Base-by-base conservation (phyloP, 2,329 filamentous ascomycete genomes). In the Pseudogymnoascus sp. region DNA sequence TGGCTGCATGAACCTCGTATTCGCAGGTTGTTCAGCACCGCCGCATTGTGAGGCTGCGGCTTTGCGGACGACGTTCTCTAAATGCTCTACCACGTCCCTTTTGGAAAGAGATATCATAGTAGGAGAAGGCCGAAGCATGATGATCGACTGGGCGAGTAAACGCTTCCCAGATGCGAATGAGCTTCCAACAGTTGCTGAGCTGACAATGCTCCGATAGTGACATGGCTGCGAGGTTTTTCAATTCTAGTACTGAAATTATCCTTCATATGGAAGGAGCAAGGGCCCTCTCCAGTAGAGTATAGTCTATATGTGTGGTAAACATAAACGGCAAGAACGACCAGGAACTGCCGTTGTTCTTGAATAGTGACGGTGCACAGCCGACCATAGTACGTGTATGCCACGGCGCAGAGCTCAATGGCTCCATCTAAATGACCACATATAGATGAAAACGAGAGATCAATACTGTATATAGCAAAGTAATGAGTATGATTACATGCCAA, bases 61-160 rank as follows among this genome's bases (percentile, higher is more conserved):
- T 60, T 40, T 42, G 14, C 18, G 37, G 59, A 10, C 16, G n/a
- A 37, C 37, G 14, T 42, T 60, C 33, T 60, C 59, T n/a, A 60
- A 18, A 60, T 60, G 59, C 59, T 60, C 59, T 28, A n/a, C 8
- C 59, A 60, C 33, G n/a, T 60, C 59, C 5, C 23, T 60, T 16
- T 16, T 60, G 18, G 59, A 38, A 60, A 60, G 59, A 28, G 59
- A 60, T 38, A 60, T 60, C 5, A 60, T 40, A 6, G 59, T 40
- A 23, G 59, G 59, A n/a, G 33, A 38, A 38, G 59, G 59, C 7
- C 59, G 59, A 23, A 60, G 37, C 59, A 60, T 60, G 16, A 18
- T 5, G 47, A 56, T 33, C 12, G 25, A 33, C 25, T 33, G 47
- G 25, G 25, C 11, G 25, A 31, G 25, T 56, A 12, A 33, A 56